phyloP scores from a whole-genome alignment of 169 alveolate species.

The Plasmodium reichenowi region DNA sequence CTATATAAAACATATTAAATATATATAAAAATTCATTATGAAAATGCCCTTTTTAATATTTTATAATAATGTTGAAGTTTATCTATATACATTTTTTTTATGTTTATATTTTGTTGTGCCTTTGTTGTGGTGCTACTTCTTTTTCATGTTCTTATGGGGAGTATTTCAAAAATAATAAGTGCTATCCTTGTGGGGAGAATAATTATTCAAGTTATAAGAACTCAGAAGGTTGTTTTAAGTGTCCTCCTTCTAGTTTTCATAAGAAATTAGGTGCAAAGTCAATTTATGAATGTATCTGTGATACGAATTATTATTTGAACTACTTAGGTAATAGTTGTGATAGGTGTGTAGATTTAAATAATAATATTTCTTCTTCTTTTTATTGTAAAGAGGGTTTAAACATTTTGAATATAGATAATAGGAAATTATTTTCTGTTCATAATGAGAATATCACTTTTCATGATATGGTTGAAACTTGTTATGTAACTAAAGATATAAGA shows the following conservation, averaged over 20 bases:
- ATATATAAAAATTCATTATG: no score
- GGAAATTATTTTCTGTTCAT: constrained; percentile 43
- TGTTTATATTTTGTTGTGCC: no score
- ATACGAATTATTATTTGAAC: constrained; percentile 40
- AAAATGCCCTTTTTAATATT: no score
- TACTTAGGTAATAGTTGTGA: constrained; percentile 67
- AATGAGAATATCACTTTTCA: constrained; percentile 24
- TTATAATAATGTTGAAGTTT: no score
- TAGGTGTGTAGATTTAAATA: constrained; percentile 34
- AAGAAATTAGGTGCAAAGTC: constrained; percentile 33
- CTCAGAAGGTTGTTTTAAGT: constrained; percentile 70
- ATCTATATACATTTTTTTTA: no score
- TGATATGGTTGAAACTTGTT: constrained; percentile 41
- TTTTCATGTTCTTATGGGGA: constrained; percentile 69
- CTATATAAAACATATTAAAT: no score
- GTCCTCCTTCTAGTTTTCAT: constrained; percentile 67
- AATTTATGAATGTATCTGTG: constrained; percentile 68
- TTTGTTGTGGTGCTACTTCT: background rate
- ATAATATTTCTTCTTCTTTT: constrained; percentile 1
- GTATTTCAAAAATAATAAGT: constrained; percentile 48
- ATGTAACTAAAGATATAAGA: constrained; percentile 21
- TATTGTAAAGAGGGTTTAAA: constrained; percentile 37
- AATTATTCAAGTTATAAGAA: constrained; percentile 49
- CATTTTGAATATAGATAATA: constrained; percentile 49
- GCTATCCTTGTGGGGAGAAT: constrained; percentile 52